Base-by-base conservation (phyloP, 371 early-diverging fungal genomes). In the Mucor irregularis region DNA sequence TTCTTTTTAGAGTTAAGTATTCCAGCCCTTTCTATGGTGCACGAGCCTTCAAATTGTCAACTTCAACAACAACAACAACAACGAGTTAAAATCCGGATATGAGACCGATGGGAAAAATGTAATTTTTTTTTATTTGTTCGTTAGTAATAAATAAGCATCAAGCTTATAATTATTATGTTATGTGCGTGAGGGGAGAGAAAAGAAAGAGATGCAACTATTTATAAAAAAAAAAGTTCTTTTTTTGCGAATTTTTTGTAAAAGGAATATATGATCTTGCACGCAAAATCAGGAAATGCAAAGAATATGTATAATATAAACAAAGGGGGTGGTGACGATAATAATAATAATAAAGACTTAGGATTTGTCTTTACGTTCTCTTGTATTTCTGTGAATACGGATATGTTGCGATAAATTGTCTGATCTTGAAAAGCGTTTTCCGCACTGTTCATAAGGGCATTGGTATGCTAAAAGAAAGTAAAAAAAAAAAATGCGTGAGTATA, bases 331-430 rank as follows among this genome's bases (percentile, higher is more conserved):
- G 16, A 24, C 21, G n/a, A 33, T 31, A 25, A 30, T 14, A 21
- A 47, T 28, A 37, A 34, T n/a, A 53, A 19, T 3, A 53, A 34
- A 34, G 11, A 34, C 14, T 14, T 34, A n/a, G n/a, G 35, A 4
- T 7, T 5, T 11, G 24, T 11, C 24, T 10, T 21, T 10, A 42
- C 42, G 42, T 4, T 42, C 42, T 39, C 46, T 57, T n/a, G 47
- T 83, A 51, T 76, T 78, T 13, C 80, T 72, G 38, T 83, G 85
- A 38, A 77, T 83, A 17, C 81, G 77, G 34, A 85, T 78, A 54
- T 89, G 91, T 53, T 88, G 86, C 49, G 83, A 83, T 34, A 93
- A 62, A 63, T 92, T 92, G 62, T 93, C 94, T n/a, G 87, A 84
- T 52, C 96, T 78, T 9, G 91, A 84, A 70, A 96, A 96, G 0